Evolutionary conservation across 805 yeast species (phyloP).

Genomic region (Torulaspora indica): DNA sequence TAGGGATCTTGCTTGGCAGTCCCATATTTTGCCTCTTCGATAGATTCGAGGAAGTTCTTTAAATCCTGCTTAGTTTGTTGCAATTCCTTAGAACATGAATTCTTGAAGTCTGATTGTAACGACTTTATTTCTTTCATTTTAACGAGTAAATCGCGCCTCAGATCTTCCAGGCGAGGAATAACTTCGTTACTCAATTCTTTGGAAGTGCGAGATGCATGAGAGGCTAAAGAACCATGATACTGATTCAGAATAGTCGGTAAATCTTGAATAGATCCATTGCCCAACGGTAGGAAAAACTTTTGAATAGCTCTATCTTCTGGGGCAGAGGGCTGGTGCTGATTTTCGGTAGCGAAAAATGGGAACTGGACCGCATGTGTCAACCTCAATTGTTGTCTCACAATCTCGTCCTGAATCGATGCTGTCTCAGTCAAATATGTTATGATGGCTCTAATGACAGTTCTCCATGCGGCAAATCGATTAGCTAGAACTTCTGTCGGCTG

Average conservation of each 20-base stretch:
- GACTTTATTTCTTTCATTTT: constrained; percentile 85
- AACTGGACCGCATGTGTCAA: constrained; percentile 70
- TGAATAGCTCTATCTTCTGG: constrained; percentile 26
- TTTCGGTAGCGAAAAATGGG: constrained; percentile 34
- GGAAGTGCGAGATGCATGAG: constrained; percentile 52
- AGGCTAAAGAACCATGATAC: constrained; percentile 58
- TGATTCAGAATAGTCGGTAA: constrained; percentile 65
- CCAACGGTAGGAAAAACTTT: constrained; percentile 66
- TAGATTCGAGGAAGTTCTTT: constrained; percentile 50
- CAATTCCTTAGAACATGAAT: constrained; percentile 64
- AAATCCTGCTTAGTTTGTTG: constrained; percentile 57
- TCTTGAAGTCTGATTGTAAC: constrained; percentile 78
- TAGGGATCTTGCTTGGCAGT: constrained; percentile 70
- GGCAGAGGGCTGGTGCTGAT: constrained; percentile 28
- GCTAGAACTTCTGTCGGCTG: constrained; percentile 88
- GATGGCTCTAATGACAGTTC: constrained; percentile 69
- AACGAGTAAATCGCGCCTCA: constrained; percentile 69
- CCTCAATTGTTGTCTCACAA: constrained; percentile 74
- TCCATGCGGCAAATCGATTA: constrained; percentile 79
- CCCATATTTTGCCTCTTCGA: constrained; percentile 54
- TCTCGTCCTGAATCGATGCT: constrained; percentile 82
- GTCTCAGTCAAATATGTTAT: constrained; percentile 72
- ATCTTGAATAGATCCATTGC: constrained; percentile 78
- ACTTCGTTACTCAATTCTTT: constrained; percentile 58
- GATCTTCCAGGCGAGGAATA: constrained; percentile 61